These are phyloP conservation scores for Quercus dentata DNA, from an alignment of 306 rosid species.

Conservation along the genomic window DNA sequence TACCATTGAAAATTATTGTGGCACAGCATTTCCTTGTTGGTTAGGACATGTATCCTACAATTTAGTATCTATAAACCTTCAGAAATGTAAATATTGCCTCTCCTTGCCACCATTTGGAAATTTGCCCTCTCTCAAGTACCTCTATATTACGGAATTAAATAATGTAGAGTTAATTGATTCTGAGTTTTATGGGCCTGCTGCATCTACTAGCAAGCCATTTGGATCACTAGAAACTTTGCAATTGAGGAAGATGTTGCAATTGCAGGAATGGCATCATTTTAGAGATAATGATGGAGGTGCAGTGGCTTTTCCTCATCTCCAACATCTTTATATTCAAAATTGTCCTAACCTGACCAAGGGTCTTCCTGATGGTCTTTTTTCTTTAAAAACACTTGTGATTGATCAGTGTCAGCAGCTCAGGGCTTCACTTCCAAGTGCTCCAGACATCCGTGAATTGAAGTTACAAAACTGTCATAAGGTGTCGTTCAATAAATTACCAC, in stretches of 20 bases:
- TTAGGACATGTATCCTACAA: conserved; percentile 2
- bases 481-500: too few relatives aligned
- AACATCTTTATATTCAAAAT: too few relatives aligned
- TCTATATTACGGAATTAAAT: conserved; percentile 1
- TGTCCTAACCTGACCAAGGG: too few relatives aligned
- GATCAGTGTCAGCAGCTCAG: too few relatives aligned
- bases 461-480: too few relatives aligned
- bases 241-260: background rate
- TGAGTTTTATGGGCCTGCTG: background rate
- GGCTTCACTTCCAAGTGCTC: too few relatives aligned
- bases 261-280: too few relatives aligned
- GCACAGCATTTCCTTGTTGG: conserved; percentile 14
- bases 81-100: background rate
- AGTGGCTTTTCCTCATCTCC: too few relatives aligned
- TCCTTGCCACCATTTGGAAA: conserved; percentile 11
- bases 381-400: too few relatives aligned
- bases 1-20: background rate
- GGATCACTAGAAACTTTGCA: conserved; percentile 3
- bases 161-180: background rate
- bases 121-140: conserved; percentile 4
- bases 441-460: too few relatives aligned
- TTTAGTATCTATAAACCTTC: background rate
- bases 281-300: too few relatives aligned
- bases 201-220: background rate
- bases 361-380: too few relatives aligned